phyloP scores from a whole-genome alignment of 495 filamentous ascomycete genomes.

The Cercophora sp. region DNA sequence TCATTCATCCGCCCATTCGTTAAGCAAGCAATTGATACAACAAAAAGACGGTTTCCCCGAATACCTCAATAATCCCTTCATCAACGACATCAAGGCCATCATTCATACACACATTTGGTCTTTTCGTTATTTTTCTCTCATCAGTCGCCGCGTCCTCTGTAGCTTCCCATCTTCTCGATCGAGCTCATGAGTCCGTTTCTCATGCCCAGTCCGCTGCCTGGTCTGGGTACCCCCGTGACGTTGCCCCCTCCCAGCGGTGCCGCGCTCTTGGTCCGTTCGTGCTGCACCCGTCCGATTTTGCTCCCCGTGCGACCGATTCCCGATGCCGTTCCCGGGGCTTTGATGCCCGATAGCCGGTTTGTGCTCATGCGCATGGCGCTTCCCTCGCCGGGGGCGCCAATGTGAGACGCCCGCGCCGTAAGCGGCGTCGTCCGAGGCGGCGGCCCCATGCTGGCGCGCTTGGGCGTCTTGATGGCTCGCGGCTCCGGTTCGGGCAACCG shows the following conservation, averaged over 20 bases:
- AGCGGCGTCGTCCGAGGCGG: neutral
- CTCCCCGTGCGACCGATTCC: conserved; percentile 28
- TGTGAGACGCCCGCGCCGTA: neutral
- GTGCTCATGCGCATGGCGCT: conserved; percentile 12
- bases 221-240: conserved; percentile 37
- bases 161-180: conserved; percentile 65
- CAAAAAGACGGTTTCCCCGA: no score
- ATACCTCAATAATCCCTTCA: no score
- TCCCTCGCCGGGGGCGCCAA: neutral
- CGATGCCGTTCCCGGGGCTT: conserved; percentile 33
- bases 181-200: conserved; percentile 60
- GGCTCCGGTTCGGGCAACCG: conserved; percentile 7
- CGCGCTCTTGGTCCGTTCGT: conserved; percentile 41
- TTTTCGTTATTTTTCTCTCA: no score
- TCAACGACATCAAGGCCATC: no score
- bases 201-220: conserved; percentile 39
- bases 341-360: conserved; percentile 37
- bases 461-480: neutral
- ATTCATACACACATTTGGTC: no score
- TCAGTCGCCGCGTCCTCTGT: conserved; percentile 21
- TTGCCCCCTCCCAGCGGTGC: conserved; percentile 17
- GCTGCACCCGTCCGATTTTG: conserved; percentile 38
- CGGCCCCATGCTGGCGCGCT: neutral
- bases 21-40: no score
- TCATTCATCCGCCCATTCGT: no score